phyloP scores from a whole-genome alignment of 176 grass and related monocot species.

The Coix lacrymajobi region DNA sequence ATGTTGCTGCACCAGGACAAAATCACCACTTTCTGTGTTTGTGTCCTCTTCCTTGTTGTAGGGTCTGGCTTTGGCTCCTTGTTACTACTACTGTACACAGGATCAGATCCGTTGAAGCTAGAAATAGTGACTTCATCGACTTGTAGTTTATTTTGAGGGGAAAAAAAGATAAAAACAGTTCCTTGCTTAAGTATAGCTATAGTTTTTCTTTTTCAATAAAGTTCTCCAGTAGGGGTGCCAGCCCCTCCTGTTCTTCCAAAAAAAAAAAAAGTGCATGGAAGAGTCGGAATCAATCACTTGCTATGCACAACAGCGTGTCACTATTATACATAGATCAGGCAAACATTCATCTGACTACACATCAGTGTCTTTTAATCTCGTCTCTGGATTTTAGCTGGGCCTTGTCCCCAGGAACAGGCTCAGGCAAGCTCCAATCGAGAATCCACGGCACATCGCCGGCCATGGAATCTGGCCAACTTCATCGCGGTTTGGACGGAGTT shows the following conservation, averaged over 20 bases:
- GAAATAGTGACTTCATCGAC: background rate
- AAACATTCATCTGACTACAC: background rate
- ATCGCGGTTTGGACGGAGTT: background rate
- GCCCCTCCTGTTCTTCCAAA: too few relatives aligned
- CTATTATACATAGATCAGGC: background rate
- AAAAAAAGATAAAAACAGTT: background rate
- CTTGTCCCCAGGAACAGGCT: background rate
- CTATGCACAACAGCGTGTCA: background rate
- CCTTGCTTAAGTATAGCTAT: background rate
- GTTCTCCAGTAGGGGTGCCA: too few relatives aligned
- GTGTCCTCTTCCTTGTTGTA: background rate
- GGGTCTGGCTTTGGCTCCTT: background rate
- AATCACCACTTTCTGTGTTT: background rate
- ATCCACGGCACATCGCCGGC: background rate
- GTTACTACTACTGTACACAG: too few relatives aligned
- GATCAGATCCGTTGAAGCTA: too few relatives aligned
- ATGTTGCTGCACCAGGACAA: background rate
- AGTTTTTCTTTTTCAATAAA: too few relatives aligned
- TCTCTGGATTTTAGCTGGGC: background rate
- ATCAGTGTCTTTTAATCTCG: background rate
- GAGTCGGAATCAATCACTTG: background rate
- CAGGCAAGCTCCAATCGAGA: background rate
- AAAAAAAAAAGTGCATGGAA: too few relatives aligned
- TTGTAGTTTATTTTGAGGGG: background rate
- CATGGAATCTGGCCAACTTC: conserved; percentile 1